phyloP scores from a whole-genome alignment of 345 rosid species.

The Salix dunnii region DNA sequence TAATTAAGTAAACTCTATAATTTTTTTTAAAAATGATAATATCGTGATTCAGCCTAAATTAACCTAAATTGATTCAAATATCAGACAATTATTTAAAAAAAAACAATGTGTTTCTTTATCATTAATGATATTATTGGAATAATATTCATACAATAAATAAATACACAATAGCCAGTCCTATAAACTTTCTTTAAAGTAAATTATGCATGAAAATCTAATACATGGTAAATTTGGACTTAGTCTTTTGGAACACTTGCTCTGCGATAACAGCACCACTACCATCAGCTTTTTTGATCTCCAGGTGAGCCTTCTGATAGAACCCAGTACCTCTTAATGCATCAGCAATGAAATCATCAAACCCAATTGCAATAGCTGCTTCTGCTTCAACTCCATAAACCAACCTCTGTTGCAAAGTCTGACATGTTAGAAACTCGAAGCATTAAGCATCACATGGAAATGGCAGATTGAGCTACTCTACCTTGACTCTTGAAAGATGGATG shows the following conservation, averaged over 20 bases:
- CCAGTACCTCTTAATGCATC: conserved; percentile 72
- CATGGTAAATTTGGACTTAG: conserved; percentile 70
- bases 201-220: conserved; percentile 34
- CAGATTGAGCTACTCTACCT: conserved; percentile 34
- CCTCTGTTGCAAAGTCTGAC: conserved; percentile 34
- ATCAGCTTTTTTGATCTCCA: conserved; percentile 78
- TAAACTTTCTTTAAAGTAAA: neutral
- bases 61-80: too few relatives aligned
- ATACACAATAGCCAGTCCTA: neutral
- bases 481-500: conserved; percentile 65
- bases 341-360: conserved; percentile 78
- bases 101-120: too few relatives aligned
- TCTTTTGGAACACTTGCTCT: conserved; percentile 86
- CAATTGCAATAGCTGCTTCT: conserved; percentile 80
- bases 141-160: neutral
- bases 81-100: too few relatives aligned
- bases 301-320: conserved; percentile 56
- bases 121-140: too few relatives aligned
- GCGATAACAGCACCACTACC: conserved; percentile 73
- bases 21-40: too few relatives aligned
- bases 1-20: too few relatives aligned
- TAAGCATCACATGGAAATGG: neutral
- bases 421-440: neutral
- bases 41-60: too few relatives aligned
- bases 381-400: conserved; percentile 83